Conservation (phyloP, 768 basidiomycete species). For the Mycena epipterygia region DNA sequence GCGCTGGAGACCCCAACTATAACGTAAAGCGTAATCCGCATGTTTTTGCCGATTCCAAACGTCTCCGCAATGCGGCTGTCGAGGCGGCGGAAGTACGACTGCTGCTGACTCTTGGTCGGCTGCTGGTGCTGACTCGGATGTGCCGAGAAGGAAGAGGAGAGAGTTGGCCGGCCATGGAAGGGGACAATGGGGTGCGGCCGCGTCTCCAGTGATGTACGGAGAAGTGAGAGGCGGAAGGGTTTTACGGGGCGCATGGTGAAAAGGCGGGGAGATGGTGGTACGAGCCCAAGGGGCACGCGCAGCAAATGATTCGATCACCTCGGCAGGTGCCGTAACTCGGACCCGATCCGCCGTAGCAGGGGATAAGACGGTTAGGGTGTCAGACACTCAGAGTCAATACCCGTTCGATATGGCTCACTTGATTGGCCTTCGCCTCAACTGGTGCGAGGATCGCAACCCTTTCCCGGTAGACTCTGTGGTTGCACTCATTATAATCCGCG, state of each 20-base stretch:
- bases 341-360: too few species aligned
- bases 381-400: too few species aligned
- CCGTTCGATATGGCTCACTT: too few species aligned
- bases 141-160: conserved; percentile 14
- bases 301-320: background rate
- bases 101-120: background rate
- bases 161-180: conserved; percentile 4
- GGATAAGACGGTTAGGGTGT: too few species aligned
- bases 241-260: conserved; percentile 7
- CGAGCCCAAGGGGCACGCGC: background rate
- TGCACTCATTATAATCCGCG: too few species aligned
- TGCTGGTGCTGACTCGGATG: conserved; percentile 11
- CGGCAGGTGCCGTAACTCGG: background rate
- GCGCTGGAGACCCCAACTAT: conserved; percentile 16
- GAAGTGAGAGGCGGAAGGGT: conserved; percentile 17
- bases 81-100: background rate
- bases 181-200: background rate
- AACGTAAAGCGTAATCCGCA: conserved; percentile 16
- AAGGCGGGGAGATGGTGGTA: conserved; percentile 1
- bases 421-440: too few species aligned
- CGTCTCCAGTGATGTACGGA: background rate
- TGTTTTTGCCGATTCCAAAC: conserved; percentile 13
- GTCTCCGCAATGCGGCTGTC: background rate
- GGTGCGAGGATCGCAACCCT: too few species aligned
- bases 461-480: too few species aligned